Conservation (phyloP, 2,329 filamentous ascomycete species). For the Apiospora koreana region DNA sequence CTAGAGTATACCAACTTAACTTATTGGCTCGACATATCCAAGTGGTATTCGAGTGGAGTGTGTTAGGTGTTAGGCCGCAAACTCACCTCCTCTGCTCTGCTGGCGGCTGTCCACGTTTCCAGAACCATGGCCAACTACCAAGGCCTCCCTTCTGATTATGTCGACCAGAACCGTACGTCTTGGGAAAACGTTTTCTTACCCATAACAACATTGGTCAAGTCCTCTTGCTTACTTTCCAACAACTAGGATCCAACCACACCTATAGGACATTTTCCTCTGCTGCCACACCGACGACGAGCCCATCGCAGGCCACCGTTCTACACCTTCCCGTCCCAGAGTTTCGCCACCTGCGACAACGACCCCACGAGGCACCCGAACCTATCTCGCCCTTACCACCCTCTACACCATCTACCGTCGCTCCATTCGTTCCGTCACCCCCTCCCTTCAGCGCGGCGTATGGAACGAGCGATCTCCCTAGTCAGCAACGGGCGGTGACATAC, state of each 20-base stretch:
- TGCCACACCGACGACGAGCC: conserved; percentile 24
- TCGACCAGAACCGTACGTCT: conserved; percentile 11
- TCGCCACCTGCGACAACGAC: conserved; percentile 16
- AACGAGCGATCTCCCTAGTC: conserved; percentile 41
- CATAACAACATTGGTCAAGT: conserved; percentile 1
- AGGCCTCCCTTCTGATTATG: conserved; percentile 5
- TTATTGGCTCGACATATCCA: conserved; percentile 8
- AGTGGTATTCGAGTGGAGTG: conserved; percentile 4
- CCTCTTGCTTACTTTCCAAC: conserved; percentile 1
- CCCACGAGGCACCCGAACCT: conserved; percentile 22
- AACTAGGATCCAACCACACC: conserved; percentile 22
- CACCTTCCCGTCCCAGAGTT: conserved; percentile 16
- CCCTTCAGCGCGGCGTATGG: conserved; percentile 46
- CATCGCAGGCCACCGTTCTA: conserved; percentile 30
- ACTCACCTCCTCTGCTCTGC: neutral
- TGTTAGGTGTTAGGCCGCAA: conserved; percentile 3
- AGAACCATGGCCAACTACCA: conserved; percentile 4
- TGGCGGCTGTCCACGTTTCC: neutral
- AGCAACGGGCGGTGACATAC: conserved; percentile 27
- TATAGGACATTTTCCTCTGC: conserved; percentile 20
- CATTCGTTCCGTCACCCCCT: conserved; percentile 41
- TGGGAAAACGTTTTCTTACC: conserved; percentile 11
- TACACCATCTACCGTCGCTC: conserved; percentile 36
- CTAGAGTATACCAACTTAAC: neutral
- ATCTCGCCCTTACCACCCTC: conserved; percentile 33